Evolutionary conservation across 1,139 yeast genomes (phyloP), one percentile per base, ranked within the genome.

Genomic region (Lodderomyces jiufengensis): DNA sequence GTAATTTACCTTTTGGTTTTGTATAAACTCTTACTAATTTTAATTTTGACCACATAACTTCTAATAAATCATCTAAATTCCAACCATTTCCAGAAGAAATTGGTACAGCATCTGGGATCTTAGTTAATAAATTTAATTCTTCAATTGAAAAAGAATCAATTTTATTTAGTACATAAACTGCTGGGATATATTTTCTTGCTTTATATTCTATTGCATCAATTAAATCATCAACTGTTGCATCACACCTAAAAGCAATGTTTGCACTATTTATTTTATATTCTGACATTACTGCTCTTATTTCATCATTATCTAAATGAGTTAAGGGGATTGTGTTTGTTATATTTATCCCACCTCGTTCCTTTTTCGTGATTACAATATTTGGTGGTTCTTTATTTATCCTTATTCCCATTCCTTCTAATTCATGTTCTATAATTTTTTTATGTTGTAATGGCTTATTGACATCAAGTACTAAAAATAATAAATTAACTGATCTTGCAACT

Each of bases 61-160:
- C 95, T 46, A 92, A 70, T 49, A 92, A 73, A 63, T 90, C 97
- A 59, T 92, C 98, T 55, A 94, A 70, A 56, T 92, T 92, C 98
- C 98, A 92, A 46, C 94, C 95, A 55, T 84, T 77, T 43, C 95
- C 97, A 5, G 96, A 84, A 6, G 96, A 86, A 43, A 92, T 90
- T 29, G 98, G 98, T 31, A 92, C 94, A 4, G 98, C 97, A 61
- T 92, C 80, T 35, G 98, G 98, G 50, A 92, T 92, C 57, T 92
- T 78, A 63, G 85, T 83, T 44, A 92, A 65, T 43, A 92, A 67
- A 50, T 92, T 96, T 50, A 92, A 75, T 61, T 92, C 99, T 63
- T 94, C 95, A 37, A 90, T 74, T 9, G 96, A 85, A 57, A 92
- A 84, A 6, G 97, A 82, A 62, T 92, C 99, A 50, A 94, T 90